Evolutionary conservation across 164 flowering plant genomes (phyloP).

Genomic region (Pachysandra terminalis): DNA sequence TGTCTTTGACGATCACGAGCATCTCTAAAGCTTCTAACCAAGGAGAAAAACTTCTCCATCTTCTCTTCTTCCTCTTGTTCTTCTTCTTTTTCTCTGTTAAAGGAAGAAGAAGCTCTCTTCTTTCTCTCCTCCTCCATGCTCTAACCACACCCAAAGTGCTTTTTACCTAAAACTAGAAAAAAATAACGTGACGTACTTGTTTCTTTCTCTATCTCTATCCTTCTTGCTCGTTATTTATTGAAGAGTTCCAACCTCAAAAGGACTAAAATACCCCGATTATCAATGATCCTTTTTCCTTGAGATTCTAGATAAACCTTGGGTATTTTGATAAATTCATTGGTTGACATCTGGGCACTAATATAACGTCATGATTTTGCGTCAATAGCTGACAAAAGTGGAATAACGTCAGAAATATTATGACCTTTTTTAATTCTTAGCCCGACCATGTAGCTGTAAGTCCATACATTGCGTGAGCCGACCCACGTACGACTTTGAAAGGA

Average conservation of each 20-base stretch:
- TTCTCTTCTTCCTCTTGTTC: constrained; percentile 28
- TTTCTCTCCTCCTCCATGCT: neutral
- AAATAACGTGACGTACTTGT: neutral
- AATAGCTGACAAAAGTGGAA: too few species aligned
- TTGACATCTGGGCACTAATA: too few species aligned
- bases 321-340: neutral
- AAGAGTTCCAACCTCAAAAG: neutral
- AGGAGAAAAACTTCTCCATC: constrained; percentile 37
- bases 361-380: neutral
- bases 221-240: too few species aligned
- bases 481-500: too few species aligned
- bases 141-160: neutral
- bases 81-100: constrained; percentile 2
- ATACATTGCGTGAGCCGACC: too few species aligned
- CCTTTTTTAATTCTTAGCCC: too few species aligned
- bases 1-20: constrained; percentile 16
- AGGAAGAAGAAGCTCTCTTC: neutral
- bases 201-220: too few species aligned
- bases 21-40: constrained; percentile 27
- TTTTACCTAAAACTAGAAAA: neutral
- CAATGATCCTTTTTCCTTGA: neutral
- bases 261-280: neutral
- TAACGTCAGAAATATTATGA: too few species aligned
- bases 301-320: neutral
- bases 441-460: too few species aligned